A percentile compares a stretch with the other conserved stretches of the same genome.
Conservation (phyloP, 164 flowering plant species). For the Umbilicus rupestris region DNA sequence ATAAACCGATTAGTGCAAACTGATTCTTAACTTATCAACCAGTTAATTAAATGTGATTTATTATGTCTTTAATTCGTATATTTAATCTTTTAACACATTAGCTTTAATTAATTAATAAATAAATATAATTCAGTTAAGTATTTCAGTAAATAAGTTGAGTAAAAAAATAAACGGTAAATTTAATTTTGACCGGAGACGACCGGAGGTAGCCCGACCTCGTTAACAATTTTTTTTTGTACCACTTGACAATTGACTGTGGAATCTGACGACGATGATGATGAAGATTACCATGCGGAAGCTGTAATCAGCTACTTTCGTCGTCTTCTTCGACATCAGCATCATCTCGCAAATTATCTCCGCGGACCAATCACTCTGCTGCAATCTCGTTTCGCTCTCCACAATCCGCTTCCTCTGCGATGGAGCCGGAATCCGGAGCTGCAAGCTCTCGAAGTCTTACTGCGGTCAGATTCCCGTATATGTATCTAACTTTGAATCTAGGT, state of each 20-base stretch:
- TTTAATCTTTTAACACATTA: too few relatives aligned
- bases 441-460: not conserved
- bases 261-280: not conserved
- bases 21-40: too few relatives aligned
- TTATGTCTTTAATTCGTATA: too few relatives aligned
- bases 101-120: too few relatives aligned
- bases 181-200: too few relatives aligned
- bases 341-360: not conserved
- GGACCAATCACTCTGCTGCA: not conserved
- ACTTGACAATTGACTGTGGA: not conserved
- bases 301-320: not conserved
- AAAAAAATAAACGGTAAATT: too few relatives aligned
- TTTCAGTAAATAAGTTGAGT: too few relatives aligned
- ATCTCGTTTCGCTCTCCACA: not conserved
- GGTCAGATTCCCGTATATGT: not conserved
- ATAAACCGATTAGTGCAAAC: too few relatives aligned
- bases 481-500: not conserved
- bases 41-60: too few relatives aligned
- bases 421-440: not conserved
- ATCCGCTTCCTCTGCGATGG: not conserved
- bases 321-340: not conserved
- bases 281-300: not conserved
- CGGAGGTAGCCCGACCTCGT: not conserved
- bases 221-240: not conserved
- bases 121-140: too few relatives aligned